These are phyloP conservation scores for Mikania micrantha DNA, from an alignment of 129 eudicot species.

Conservation along the genomic window DNA sequence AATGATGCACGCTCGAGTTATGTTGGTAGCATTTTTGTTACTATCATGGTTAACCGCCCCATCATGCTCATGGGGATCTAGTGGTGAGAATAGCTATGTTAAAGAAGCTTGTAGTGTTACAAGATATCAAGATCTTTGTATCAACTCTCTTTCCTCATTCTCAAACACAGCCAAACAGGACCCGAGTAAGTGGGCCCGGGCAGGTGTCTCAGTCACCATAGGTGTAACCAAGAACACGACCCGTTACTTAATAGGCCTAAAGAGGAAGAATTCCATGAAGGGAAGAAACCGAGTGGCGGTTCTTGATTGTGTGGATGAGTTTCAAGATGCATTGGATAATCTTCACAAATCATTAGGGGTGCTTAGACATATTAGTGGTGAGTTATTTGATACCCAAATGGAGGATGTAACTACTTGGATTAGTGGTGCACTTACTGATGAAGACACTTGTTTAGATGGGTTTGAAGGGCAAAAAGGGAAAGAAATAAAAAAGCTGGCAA, in stretches of 20 bases:
- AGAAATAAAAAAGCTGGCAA: conserved; percentile 22
- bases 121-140: conserved; percentile 53
- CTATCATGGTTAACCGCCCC: conserved; percentile 24
- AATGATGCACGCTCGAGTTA: conserved; percentile 3
- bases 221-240: conserved; percentile 54
- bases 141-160: conserved; percentile 52
- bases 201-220: conserved; percentile 76
- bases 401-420: conserved; percentile 85
- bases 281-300: conserved; percentile 48
- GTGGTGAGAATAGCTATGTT: conserved; percentile 32
- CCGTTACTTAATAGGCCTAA: conserved; percentile 26
- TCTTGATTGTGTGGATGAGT: conserved; percentile 56
- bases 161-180: conserved; percentile 51
- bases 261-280: conserved; percentile 3
- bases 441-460: conserved; percentile 85
- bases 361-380: conserved; percentile 47
- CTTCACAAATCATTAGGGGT: conserved; percentile 56
- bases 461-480: conserved; percentile 41
- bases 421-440: conserved; percentile 79
- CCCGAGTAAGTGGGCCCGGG: conserved; percentile 85
- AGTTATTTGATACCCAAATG: conserved; percentile 41
- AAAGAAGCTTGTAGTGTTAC: conserved; percentile 78
- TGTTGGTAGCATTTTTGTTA: conserved; percentile 18
- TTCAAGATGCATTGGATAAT: conserved; percentile 60
- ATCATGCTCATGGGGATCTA: conserved; percentile 13